These are phyloP conservation scores for Aspergillus sp. DNA, from an alignment of 2,329 filamentous ascomycete genomes.

Conservation along the genomic window DNA sequence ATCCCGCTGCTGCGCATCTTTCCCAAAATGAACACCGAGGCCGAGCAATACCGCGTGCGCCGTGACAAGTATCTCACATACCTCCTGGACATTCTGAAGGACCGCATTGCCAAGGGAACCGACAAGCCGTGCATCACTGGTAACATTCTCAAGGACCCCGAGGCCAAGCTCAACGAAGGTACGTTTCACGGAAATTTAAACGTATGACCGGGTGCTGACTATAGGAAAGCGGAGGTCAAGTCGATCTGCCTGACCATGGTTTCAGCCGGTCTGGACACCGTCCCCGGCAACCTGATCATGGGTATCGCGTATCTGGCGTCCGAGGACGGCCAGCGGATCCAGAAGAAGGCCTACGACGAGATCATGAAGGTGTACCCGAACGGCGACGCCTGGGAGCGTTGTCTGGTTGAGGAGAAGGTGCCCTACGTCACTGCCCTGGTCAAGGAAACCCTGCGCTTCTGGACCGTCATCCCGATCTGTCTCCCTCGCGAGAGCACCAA, in stretches of 20 bases:
- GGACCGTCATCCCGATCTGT: constrained; percentile 76
- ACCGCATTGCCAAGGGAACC: constrained; percentile 60
- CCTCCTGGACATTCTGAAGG: constrained; percentile 60
- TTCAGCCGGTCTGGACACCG: constrained; percentile 76
- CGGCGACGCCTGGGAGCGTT: constrained; percentile 73
- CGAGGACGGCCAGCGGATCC: constrained; percentile 65
- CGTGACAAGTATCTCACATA: constrained; percentile 65
- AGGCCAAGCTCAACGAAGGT: constrained; percentile 68
- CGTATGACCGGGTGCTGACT: constrained; percentile 29
- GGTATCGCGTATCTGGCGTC: constrained; percentile 74
- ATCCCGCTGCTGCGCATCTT: constrained; percentile 70
- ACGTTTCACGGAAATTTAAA: constrained; percentile 15
- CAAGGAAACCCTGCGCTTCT: constrained; percentile 76
- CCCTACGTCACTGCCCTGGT: constrained; percentile 75
- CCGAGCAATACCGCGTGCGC: constrained; percentile 64
- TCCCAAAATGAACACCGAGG: constrained; percentile 61
- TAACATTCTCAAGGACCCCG: constrained; percentile 68
- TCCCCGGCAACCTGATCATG: constrained; percentile 78
- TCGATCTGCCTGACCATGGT: constrained; percentile 82
- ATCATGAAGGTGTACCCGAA: constrained; percentile 71
- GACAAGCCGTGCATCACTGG: constrained; percentile 69
- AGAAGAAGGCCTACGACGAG: constrained; percentile 66
- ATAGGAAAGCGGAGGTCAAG: constrained; percentile 65
- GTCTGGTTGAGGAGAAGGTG: constrained; percentile 70
- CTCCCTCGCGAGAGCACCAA: constrained; percentile 71